Evolutionary conservation across 2,329 filamentous ascomycete genomes (phyloP), one percentile per base, ranked within the genome.

Genomic region (Phyllosticta ampelicida): DNA sequence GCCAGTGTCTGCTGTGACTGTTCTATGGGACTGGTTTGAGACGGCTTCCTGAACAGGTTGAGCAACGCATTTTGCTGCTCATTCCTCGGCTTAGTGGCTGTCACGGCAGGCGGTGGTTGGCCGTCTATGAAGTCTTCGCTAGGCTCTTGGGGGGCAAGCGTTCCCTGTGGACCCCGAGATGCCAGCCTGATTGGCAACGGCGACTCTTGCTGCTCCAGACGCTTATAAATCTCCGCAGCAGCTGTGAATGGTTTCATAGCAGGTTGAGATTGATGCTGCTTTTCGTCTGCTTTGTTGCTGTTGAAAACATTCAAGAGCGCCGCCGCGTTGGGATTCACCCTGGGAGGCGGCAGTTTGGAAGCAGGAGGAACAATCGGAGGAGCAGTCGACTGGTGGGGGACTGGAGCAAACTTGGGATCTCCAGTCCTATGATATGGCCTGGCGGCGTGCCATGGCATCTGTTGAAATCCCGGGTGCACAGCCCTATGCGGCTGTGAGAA

Each of bases 281-380:
- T 68, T 28, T 67, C 65, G 11, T 11, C 54, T 60, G 28, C 59
- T 23, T 54, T 19, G 10, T 54, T 53, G 6, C 64, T 65, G 60
- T 78, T 84, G 72, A 86, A 84, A 1, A 79, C 75, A 63, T 79
- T 81, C 53, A 86, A 70, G 30, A 86, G 67, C n/a, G 76, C 75
- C 60, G 80, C 73, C 1, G 80, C 76, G 66, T 86, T 82, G 11
- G 76, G 76, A 36, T 74, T 84, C 29, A 85, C 75, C 61, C 78
- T 80, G 6, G 81, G 81, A 48, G 78, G 74, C 16, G 83, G 82
- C 21, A 86, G 66, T 55, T 80, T 80, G 63, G 82, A 68, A 5
- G 82, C 80, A 30, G 79, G 75, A 1, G 82, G 83, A 28, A 79
- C 75, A 36, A 71, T 68, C 48, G 76, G 73, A 54, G 65, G 70